Conservation (phyloP, 2,329 filamentous ascomycete genomes). For the Diplodia seriata region DNA sequence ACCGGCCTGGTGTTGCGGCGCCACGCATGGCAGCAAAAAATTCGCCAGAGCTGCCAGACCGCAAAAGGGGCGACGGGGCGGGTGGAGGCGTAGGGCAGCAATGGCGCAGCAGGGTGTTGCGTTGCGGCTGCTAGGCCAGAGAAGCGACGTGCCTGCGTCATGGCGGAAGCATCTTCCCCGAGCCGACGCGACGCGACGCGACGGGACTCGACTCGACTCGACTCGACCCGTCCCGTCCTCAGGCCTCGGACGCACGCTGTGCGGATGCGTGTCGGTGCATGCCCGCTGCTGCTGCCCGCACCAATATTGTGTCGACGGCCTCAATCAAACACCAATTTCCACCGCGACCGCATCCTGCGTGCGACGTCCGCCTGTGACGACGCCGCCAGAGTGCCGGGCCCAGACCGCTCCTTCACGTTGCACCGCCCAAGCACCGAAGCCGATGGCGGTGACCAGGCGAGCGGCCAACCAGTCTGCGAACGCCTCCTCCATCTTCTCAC, state of each 20-base stretch:
- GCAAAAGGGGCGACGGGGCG: conserved; percentile 19
- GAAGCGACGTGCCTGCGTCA: conserved; percentile 27
- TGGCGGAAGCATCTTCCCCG: conserved; percentile 26
- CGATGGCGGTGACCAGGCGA: conserved; percentile 26
- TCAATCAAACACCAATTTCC: conserved; percentile 25
- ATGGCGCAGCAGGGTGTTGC: not conserved
- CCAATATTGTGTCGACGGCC: conserved; percentile 1
- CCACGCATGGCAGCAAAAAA: conserved; percentile 8
- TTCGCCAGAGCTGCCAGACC: conserved; percentile 21
- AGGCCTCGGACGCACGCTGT: not conserved
- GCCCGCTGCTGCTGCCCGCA: conserved; percentile 5
- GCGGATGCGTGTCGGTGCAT: not conserved
- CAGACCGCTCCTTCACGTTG: conserved; percentile 33
- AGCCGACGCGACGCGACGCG: conserved; percentile 6
- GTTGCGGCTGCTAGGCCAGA: not conserved
- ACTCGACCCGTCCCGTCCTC: not conserved
- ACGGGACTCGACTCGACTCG: not conserved
- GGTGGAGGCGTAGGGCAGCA: conserved; percentile 9
- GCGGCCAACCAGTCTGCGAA: conserved; percentile 28
- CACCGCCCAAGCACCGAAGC: conserved; percentile 18
- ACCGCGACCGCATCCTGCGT: conserved; percentile 14
- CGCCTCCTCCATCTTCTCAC: conserved; percentile 31
- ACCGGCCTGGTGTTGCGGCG: conserved; percentile 1
- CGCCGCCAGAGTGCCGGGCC: conserved; percentile 27
- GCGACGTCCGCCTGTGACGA: conserved; percentile 17